A percentile compares a stretch with the other conserved stretches of the same genome.
Evolutionary conservation across 768 basidiomycete genomes (phyloP).

Genomic region (Tricholoma sp.): DNA sequence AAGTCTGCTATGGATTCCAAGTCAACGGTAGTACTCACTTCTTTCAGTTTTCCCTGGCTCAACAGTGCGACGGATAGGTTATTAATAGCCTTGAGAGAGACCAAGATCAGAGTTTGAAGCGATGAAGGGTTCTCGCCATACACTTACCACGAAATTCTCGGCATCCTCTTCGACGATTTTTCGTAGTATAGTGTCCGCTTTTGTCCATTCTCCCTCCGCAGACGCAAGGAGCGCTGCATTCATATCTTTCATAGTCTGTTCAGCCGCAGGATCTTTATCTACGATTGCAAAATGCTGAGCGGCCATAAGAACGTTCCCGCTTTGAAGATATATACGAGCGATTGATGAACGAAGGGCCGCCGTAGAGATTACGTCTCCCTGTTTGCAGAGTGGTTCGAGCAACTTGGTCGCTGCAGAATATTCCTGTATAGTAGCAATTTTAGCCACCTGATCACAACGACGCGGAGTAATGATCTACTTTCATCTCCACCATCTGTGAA

Average conservation of each 20-base stretch:
- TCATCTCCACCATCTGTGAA: conserved; percentile 81
- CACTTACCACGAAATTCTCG: conserved; percentile 53
- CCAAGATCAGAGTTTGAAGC: not conserved
- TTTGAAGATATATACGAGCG: conserved; percentile 70
- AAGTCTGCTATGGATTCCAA: not conserved
- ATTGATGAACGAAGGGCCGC: conserved; percentile 63
- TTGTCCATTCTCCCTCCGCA: conserved; percentile 67
- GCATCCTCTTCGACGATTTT: conserved; percentile 45
- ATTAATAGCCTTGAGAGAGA: conserved; percentile 54
- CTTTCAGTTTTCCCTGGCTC: conserved; percentile 65
- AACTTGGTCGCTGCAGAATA: conserved; percentile 61
- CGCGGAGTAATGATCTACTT: conserved; percentile 37
- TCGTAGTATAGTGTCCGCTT: conserved; percentile 41
- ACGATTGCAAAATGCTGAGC: conserved; percentile 51
- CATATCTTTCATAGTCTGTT: conserved; percentile 46
- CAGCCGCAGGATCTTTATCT: conserved; percentile 36
- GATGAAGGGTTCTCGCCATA: not conserved
- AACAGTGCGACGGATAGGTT: conserved; percentile 70
- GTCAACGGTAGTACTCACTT: conserved; percentile 37
- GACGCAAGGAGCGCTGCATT: conserved; percentile 62
- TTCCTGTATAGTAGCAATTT: conserved; percentile 41
- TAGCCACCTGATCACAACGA: not conserved
- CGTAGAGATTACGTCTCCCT: conserved; percentile 32
- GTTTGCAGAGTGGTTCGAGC: conserved; percentile 60
- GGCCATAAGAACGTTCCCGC: conserved; percentile 59